A percentile compares a stretch with the other conserved stretches of the same genome.
phyloP scores from a whole-genome alignment of 768 basidiomycete genomes.

The Plicaturopsis crispa region DNA sequence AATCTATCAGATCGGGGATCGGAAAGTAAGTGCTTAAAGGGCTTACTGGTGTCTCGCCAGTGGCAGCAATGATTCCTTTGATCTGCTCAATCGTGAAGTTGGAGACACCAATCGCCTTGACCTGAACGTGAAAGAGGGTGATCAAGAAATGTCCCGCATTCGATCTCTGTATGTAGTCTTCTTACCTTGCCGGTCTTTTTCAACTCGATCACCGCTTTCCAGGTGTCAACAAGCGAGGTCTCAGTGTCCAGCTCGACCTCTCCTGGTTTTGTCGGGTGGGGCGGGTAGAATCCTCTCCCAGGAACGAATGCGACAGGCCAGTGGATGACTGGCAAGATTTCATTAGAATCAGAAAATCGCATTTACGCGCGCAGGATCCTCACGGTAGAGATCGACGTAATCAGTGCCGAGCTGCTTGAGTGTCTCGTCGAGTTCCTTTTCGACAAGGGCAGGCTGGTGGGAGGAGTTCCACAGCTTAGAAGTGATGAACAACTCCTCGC shows the following conservation, averaged over 20 bases:
- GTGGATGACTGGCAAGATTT: constrained; percentile 50
- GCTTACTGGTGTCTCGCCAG: constrained; percentile 65
- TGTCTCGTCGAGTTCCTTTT: constrained; percentile 71
- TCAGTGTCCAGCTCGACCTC: constrained; percentile 48
- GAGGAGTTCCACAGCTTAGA: constrained; percentile 79
- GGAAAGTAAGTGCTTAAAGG: neutral
- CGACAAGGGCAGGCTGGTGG: constrained; percentile 59
- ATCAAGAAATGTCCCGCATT: too few species aligned
- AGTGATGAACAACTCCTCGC: constrained; percentile 77
- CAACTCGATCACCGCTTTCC: constrained; percentile 73
- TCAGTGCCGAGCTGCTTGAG: constrained; percentile 62
- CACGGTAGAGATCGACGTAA: constrained; percentile 79
- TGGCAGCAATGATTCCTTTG: constrained; percentile 58
- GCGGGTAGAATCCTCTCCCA: constrained; percentile 48
- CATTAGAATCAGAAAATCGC: neutral
- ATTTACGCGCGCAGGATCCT: constrained; percentile 17
- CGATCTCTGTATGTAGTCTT: too few species aligned
- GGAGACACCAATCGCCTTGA: constrained; percentile 70
- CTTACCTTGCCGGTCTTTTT: constrained; percentile 59
- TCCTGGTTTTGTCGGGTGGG: constrained; percentile 33
- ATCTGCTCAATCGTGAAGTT: constrained; percentile 70
- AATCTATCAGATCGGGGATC: neutral
- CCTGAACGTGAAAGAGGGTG: too few species aligned
- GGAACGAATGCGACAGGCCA: constrained; percentile 71
- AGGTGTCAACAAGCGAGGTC: constrained; percentile 67